phyloP scores from a whole-genome alignment of 2,329 filamentous ascomycete species.

The Fusarium anthophilum region DNA sequence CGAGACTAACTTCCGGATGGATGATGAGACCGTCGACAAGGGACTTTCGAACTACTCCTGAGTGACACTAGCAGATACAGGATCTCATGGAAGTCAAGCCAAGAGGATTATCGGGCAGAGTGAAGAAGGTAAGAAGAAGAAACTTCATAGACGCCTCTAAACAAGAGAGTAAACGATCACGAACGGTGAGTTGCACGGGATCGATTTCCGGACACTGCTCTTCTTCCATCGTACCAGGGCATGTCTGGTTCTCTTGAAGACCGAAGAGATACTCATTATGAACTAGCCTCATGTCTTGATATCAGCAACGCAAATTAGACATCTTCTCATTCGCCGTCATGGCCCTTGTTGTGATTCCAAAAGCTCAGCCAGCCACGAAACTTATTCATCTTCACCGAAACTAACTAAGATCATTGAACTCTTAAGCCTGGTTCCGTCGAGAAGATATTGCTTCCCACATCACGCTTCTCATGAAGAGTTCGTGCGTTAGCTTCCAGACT shows the following conservation, averaged over 20 bases:
- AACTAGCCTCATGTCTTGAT: not conserved
- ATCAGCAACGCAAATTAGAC: not conserved
- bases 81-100: rapidly evolving
- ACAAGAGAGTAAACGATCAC: rapidly evolving
- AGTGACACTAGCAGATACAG: rapidly evolving
- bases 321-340: rapidly evolving
- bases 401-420: not conserved
- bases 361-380: not conserved
- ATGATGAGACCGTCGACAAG: too few species aligned
- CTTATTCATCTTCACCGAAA: too few species aligned
- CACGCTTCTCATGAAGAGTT: not conserved
- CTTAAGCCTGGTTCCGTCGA: rapidly evolving
- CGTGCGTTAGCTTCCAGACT: not conserved
- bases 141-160: too few species aligned
- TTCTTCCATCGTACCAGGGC: too few species aligned
- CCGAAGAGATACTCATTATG: not conserved
- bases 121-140: not conserved
- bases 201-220: not conserved
- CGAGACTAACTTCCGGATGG: not conserved
- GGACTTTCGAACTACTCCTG: rapidly evolving
- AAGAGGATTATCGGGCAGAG: rapidly evolving
- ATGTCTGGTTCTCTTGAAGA: rapidly evolving
- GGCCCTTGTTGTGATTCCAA: not conserved
- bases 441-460: not conserved
- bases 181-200: not conserved